A percentile compares a stretch with the other conserved stretches of the same genome.
phyloP scores from a whole-genome alignment of 176 grass and related monocot species.

The Thalia dealbata region DNA sequence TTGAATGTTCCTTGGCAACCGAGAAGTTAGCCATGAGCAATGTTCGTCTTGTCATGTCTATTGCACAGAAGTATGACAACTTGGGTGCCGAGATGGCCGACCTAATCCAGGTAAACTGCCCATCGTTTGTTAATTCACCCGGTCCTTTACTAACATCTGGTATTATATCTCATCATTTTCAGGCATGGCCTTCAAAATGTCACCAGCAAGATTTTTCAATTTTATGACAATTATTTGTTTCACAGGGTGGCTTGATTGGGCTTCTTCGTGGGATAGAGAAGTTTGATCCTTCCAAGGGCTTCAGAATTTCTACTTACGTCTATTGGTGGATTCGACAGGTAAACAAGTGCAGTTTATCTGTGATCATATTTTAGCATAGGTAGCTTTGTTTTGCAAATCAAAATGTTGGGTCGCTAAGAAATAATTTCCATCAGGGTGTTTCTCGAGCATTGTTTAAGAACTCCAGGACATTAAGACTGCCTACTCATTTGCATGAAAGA shows the following conservation, averaged over 20 bases:
- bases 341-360: not conserved
- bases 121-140: constrained; percentile 3
- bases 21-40: constrained; percentile 92
- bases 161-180: not conserved
- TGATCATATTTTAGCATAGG: not conserved
- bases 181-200: not conserved
- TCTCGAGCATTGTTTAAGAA: constrained; percentile 75
- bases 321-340: constrained; percentile 99
- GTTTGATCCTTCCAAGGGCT: constrained; percentile 84
- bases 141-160: not conserved
- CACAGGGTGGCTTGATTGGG: constrained; percentile 81
- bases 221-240: not conserved
- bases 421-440: constrained; percentile 43
- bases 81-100: constrained; percentile 75
- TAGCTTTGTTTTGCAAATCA: not conserved
- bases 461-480: constrained; percentile 72
- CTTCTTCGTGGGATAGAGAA: constrained; percentile 83
- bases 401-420: not conserved
- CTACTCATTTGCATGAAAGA: constrained; percentile 84
- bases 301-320: constrained; percentile 87
- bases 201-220: not conserved
- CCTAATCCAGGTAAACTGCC: constrained; percentile 69
- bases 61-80: constrained; percentile 93
- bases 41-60: constrained; percentile 89
- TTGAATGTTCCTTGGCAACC: constrained; percentile 62